Conservation (phyloP, 305 asterid genomes). For the Coffea humblotiana region DNA sequence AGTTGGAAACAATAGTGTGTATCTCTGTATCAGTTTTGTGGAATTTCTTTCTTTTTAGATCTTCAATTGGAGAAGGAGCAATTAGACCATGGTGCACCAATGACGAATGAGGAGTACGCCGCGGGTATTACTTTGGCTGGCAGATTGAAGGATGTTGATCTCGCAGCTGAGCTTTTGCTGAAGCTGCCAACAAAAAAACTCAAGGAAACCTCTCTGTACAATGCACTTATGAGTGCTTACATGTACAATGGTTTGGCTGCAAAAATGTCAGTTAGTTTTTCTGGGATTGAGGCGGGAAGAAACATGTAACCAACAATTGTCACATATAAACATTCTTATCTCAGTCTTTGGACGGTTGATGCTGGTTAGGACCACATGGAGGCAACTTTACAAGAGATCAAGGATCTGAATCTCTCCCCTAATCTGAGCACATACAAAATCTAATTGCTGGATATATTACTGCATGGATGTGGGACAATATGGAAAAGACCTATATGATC, state of each 20-base stretch:
- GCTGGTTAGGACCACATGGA: conserved; percentile 81
- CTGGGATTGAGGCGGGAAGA: conserved; percentile 56
- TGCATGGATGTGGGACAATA: conserved; percentile 80
- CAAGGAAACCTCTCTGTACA: conserved; percentile 46
- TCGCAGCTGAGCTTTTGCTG: conserved; percentile 64
- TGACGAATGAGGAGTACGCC: conserved; percentile 66
- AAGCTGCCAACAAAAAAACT: conserved; percentile 58
- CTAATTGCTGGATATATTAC: conserved; percentile 74
- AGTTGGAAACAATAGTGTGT: neutral
- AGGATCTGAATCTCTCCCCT: conserved; percentile 47
- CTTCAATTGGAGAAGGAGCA: conserved; percentile 74
- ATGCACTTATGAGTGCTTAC: conserved; percentile 73
- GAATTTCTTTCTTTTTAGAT: conserved; percentile 47
- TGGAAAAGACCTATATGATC: conserved; percentile 59
- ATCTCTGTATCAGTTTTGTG: neutral
- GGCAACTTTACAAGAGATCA: conserved; percentile 49
- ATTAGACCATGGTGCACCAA: conserved; percentile 46
- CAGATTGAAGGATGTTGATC: conserved; percentile 45
- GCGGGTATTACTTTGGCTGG: conserved; percentile 65
- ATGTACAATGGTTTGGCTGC: conserved; percentile 42
- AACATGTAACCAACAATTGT: conserved; percentile 59
- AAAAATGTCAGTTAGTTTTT: conserved; percentile 57
- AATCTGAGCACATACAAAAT: conserved; percentile 49
- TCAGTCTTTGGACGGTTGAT: conserved; percentile 61
- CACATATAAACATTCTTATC: conserved; percentile 83